Base-by-base conservation (phyloP, 1,284 basidiomycete species). In the Microstroma glucosiphilum region DNA sequence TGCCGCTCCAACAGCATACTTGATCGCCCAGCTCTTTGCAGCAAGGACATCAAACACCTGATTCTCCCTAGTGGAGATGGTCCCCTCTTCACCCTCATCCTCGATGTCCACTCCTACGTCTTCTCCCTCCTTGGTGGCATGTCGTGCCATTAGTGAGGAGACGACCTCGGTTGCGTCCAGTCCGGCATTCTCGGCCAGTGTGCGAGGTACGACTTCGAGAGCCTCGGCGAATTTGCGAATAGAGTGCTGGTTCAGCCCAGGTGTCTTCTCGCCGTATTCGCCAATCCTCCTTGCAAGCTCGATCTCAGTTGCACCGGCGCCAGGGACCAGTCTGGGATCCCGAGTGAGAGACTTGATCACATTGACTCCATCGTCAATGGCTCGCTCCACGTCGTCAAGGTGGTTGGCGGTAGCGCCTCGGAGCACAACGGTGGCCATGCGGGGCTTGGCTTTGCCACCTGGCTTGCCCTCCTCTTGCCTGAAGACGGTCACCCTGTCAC, bases 321-420 rank as follows among this genome's bases (percentile, higher is more conserved):
- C 96, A 6, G 96, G 89, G 1, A 98, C 90, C 59, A 97, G 83
- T 55, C 93, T 83, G 25, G 88, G 84, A 76, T 99, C 96, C 76
- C 92, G 92, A 69, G 97, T 82, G 62, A 99, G 82, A 37, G 90
- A 86, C 82, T 97, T 96, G 82, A 99, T 89, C 51, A 96, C 93
- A 80, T 92, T 94, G 70, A 96, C 92, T 26, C 94, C 96, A 75
- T 98, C 94, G 77, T 98, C 96, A 60, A 99, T 85, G 30, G 93
- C 92, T 30, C 96, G 86, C 80, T 99, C 89, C 25, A 98, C 86
- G 79, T 98, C 96, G 79, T 99, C 96, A 59, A 98, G 82, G 69
- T 88, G 87, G 81, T 96, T 97, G 58, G 91, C 86, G 0, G 96
- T 99, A 48, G 96, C 94, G 4, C 96, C 96, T 19, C 77, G 75